Base-by-base conservation (phyloP, 2,329 filamentous ascomycete species). In the Fusarium irregulare region DNA sequence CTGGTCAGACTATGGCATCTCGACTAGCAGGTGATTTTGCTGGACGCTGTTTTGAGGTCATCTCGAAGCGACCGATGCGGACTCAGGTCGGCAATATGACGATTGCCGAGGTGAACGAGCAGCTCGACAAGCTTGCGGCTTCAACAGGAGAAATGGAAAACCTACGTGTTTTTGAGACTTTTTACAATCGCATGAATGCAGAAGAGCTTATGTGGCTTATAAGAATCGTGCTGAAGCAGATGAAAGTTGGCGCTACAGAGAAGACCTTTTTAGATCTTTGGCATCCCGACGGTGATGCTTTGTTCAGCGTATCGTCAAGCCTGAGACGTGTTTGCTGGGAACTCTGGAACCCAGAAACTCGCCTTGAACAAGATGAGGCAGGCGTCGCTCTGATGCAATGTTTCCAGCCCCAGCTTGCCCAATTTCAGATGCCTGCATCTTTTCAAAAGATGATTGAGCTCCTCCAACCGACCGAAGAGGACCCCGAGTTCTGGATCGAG, bases 171-270 rank as follows among this genome's bases (percentile, higher is more conserved):
- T 88, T 98, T 72, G 87, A 92, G 68, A 86, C 89, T 7, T 97
- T 98, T 76, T 98, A 98, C 79, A 87, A 90, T 47, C 87, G 88
- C 25, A 98, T 98, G 96, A 97, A 97, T 73, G 88, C 96, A 0
- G 92, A 97, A 69, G 96, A 99, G 81, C 82, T 99, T 71, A 91
- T 92, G 83, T 99, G 96, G 96, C 84, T 98, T 58, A 93, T 99
- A 67, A 91, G 95, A 16, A 98, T 99, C 75, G 91, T 99, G 48
- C 84, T 98, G 28, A 92, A 92, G 66, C 92, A 90, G 73, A 89
- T 91, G 87, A 89, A 87, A 75, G 83, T 91, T 5, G 88, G 89
- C 16, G 94, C 94, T 14, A 94, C 93, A 1, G 94, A 98, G 80
- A 93, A 92, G 80, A 98, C 94, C 0, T 88, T 98, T 61, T 87